Conservation (phyloP, 805 yeast genomes). For the Candida succiphila region DNA sequence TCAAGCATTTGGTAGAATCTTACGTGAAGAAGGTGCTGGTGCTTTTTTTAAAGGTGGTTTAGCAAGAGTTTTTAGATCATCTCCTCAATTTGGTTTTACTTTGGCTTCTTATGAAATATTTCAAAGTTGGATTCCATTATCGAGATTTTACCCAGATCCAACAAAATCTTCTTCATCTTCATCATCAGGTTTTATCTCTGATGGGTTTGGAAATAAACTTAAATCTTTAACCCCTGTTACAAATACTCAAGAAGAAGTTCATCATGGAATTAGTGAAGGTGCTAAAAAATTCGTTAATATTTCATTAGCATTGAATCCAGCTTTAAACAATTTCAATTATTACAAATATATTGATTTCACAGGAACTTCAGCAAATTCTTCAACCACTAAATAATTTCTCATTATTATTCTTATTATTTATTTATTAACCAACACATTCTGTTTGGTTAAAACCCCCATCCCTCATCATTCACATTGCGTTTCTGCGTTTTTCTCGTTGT, state of each 20-base stretch:
- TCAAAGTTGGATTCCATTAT: slow-evolving; percentile 69
- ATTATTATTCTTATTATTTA: not conserved
- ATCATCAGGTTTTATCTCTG: slow-evolving; percentile 4
- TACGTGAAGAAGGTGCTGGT: slow-evolving; percentile 70
- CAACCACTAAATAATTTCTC: too few species aligned
- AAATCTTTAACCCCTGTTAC: slow-evolving; percentile 14
- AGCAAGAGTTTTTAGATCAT: slow-evolving; percentile 88
- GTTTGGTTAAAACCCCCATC: not conserved
- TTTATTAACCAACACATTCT: too few species aligned
- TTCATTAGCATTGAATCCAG: slow-evolving; percentile 20
- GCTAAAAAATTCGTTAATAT: slow-evolving; percentile 21
- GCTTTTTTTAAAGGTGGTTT: slow-evolving; percentile 96
- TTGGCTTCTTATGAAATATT: slow-evolving; percentile 93
- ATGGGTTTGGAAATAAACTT: slow-evolving; percentile 16
- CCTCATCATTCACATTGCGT: not conserved
- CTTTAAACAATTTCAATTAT: slow-evolving; percentile 17
- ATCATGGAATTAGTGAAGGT: slow-evolving; percentile 17
- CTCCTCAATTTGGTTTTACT: slow-evolving; percentile 97
- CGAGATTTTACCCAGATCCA: slow-evolving; percentile 24
- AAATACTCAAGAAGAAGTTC: slow-evolving; percentile 10
- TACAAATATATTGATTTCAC: slow-evolving; percentile 15
- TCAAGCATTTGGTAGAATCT: slow-evolving; percentile 68
- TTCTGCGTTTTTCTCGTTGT: not conserved
- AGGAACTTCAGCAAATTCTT: too few species aligned
- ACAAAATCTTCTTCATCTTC: slow-evolving; percentile 2